Conservation (phyloP, 768 basidiomycete genomes). For the Naganishia vishniacii region DNA sequence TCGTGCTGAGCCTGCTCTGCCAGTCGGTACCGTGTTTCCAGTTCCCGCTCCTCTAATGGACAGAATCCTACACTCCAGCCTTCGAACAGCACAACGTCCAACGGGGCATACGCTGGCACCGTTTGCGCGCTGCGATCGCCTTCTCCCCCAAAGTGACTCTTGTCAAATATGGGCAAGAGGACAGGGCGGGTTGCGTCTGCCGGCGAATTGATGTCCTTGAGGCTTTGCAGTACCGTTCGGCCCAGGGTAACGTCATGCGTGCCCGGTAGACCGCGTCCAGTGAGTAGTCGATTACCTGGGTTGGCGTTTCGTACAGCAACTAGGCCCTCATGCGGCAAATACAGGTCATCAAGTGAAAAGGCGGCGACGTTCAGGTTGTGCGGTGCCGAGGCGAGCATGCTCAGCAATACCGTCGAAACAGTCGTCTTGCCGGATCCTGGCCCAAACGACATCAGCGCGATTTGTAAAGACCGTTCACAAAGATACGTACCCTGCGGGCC, state of each 20-base stretch:
- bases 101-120: slow-evolving; percentile 52
- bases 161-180: slow-evolving; percentile 76
- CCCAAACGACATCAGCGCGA: too few species aligned
- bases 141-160: slow-evolving; percentile 70
- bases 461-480: too few species aligned
- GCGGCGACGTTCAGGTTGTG: slow-evolving; percentile 22
- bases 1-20: slow-evolving; percentile 15
- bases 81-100: slow-evolving; percentile 85
- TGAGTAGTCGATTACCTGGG: slow-evolving; percentile 29
- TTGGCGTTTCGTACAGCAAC: slow-evolving; percentile 18
- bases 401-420: slow-evolving; percentile 1
- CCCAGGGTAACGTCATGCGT: slow-evolving; percentile 31
- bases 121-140: slow-evolving; percentile 68
- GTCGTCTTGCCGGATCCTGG: slow-evolving; percentile 24
- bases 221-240: neutral
- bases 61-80: slow-evolving; percentile 93
- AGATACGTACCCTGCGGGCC: slow-evolving; percentile 19
- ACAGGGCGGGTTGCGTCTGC: slow-evolving; percentile 40
- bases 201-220: slow-evolving; percentile 10
- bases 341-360: slow-evolving; percentile 33
- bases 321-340: slow-evolving; percentile 28
- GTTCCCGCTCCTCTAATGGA: slow-evolving; percentile 55
- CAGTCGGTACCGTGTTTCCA: slow-evolving; percentile 55
- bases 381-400: neutral
- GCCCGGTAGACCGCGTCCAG: slow-evolving; percentile 33